Conservation (phyloP, 2,329 filamentous ascomycete species). For the Fusarium oxysporum region DNA sequence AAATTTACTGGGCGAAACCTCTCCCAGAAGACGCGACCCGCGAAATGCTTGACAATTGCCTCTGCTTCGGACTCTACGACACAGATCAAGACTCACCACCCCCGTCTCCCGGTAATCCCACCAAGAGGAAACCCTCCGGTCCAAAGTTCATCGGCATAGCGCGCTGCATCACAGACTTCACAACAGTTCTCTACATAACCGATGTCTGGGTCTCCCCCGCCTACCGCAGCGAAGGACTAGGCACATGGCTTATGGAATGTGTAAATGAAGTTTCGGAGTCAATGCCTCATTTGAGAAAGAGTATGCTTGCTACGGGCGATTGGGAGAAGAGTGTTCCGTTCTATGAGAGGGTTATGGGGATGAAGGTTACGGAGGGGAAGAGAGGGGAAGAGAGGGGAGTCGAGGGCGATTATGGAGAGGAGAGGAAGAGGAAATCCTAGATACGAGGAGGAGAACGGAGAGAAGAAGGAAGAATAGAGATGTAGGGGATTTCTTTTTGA, state of each 20-base stretch:
- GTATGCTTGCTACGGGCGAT: slow-evolving; percentile 60
- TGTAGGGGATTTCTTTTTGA: too few relatives aligned
- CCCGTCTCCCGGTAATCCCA: accelerated
- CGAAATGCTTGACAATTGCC: slow-evolving; percentile 62
- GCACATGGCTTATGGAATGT: slow-evolving; percentile 69
- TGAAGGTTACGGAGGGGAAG: slow-evolving; percentile 43
- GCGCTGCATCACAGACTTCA: slow-evolving; percentile 73
- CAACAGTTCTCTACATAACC: slow-evolving; percentile 70
- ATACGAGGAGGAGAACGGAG: background rate
- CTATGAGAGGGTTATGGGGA: slow-evolving; percentile 49
- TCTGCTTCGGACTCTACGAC: slow-evolving; percentile 67
- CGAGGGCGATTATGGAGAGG: slow-evolving; percentile 41
- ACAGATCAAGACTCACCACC: background rate
- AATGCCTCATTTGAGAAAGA: slow-evolving; percentile 66
- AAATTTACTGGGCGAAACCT: slow-evolving; percentile 65
- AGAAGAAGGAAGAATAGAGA: background rate
- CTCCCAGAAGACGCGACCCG: slow-evolving; percentile 57
- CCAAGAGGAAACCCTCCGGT: accelerated
- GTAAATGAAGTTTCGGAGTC: slow-evolving; percentile 62
- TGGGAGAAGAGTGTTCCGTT: slow-evolving; percentile 50
- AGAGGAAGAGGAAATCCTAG: slow-evolving; percentile 40
- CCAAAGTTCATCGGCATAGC: slow-evolving; percentile 47
- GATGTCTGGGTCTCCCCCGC: slow-evolving; percentile 70
- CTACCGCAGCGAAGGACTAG: slow-evolving; percentile 68
- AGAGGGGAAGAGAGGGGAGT: slow-evolving; percentile 32